Evolutionary conservation across 371 early-diverging fungal species (phyloP), one percentile per base, ranked within the genome.

Genomic region (Apophysomyces sp.): DNA sequence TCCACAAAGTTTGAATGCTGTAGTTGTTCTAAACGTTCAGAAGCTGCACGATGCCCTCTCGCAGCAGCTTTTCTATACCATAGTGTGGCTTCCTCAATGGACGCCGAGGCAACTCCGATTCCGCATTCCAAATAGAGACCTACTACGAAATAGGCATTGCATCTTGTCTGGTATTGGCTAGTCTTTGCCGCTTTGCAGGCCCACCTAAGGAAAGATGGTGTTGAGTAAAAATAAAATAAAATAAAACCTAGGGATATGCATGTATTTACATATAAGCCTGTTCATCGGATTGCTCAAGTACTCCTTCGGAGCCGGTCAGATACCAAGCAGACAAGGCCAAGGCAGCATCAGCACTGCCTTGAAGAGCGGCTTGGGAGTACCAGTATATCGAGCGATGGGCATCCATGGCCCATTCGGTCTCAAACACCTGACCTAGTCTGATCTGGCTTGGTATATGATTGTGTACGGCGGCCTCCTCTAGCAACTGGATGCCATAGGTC

Each of bases 401-500:
- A 3, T 97, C 89, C 60, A 97, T 94, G 1, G 89, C 77, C 0
- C 90, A 85, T 40, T 92, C 89, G 60, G 93, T 89, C 75, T 99
- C 98, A 72, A 95, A 97, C 60, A 90, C 89, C 59, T 89, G 86
- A 2, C 97, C 99, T 8, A 99, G 83, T 52, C 91, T 92, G 69
- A 89, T 90, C 70, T 94, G 95, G 40, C 96, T 93, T 15, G 92
- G 92, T 18, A 89, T 85, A 76, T 98, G 95, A 13, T 94, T 92
- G 30, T 94, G 82, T 61, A 90, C 83, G 7, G 98, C 98, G 4
- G 97, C 93, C 62, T 88, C 80, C 32, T 91, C 86, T 61, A 89
- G 90, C 55, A 97, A 76, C 53, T 95, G 94, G 30, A 90, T 77
- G 1, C 96, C 88, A 76, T 97, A 96, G 0, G 77, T 58, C 29